Evolutionary conservation across 2,329 filamentous ascomycete genomes (phyloP).

Genomic region (Cryphonectria nitschkei): DNA sequence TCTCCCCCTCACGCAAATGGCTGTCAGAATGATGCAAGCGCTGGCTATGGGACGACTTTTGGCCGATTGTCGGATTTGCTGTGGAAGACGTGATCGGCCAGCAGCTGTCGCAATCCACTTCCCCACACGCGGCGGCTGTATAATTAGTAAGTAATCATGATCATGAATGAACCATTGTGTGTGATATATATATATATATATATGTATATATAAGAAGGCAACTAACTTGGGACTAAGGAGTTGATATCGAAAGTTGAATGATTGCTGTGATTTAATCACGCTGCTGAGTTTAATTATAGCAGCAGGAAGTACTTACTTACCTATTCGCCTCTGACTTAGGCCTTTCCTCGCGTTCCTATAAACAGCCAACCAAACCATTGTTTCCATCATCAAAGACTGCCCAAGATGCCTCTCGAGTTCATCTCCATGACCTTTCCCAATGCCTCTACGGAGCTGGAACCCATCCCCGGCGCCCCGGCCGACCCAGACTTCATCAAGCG

Average conservation of each 20-base stretch:
- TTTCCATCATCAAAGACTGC: background rate
- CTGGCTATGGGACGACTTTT: conserved; percentile 24
- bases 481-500: conserved; percentile 60
- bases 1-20: conserved; percentile 21
- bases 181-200: conserved; percentile 1
- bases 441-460: conserved; percentile 58
- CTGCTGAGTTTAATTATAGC: background rate
- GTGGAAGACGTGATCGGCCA: conserved; percentile 34
- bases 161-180: background rate
- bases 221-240: background rate
- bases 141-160: conserved; percentile 1
- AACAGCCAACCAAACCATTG: no score
- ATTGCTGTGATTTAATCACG: background rate
- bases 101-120: conserved; percentile 34
- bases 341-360: no score
- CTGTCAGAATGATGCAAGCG: conserved; percentile 25
- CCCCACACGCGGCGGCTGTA: conserved; percentile 20
- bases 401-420: conserved; percentile 56
- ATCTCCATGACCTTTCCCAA: conserved; percentile 63
- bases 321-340: no score
- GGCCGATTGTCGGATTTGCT: conserved; percentile 29
- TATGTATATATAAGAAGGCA: conserved; percentile 16
- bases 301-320: background rate
- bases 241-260: background rate
- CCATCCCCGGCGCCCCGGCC: conserved; percentile 53